Evolutionary conservation across 2,329 filamentous ascomycete species (phyloP).

Genomic region (Neofusicoccum laricinum): DNA sequence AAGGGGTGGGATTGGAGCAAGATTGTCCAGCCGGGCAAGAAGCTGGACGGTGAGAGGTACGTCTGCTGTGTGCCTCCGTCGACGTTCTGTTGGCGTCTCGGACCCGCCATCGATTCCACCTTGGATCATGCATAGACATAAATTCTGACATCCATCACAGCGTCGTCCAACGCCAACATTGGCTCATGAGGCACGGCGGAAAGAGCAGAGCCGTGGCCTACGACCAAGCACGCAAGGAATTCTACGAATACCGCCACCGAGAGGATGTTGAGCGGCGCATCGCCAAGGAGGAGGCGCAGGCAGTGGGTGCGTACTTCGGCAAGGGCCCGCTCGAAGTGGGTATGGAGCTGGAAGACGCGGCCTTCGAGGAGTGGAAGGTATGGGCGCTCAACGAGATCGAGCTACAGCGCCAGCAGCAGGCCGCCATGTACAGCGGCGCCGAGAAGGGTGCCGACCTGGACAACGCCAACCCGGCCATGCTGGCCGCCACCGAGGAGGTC

Average conservation of each 20-base stretch:
- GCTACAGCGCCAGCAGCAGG: slow-evolving; percentile 46
- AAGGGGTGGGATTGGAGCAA: slow-evolving; percentile 76
- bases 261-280: slow-evolving; percentile 81
- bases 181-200: slow-evolving; percentile 61
- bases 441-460: slow-evolving; percentile 30
- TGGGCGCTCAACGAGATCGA: slow-evolving; percentile 65
- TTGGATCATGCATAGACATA: too few species aligned
- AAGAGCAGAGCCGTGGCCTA: slow-evolving; percentile 71
- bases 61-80: background rate
- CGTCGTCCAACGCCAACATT: slow-evolving; percentile 88
- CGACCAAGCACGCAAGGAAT: slow-evolving; percentile 82
- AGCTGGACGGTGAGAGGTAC: slow-evolving; percentile 81
- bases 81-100: background rate
- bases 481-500: slow-evolving; percentile 36
- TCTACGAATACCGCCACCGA: slow-evolving; percentile 78
- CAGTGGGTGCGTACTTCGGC: slow-evolving; percentile 86
- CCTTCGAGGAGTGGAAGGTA: slow-evolving; percentile 79
- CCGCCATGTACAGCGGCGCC: slow-evolving; percentile 41
- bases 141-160: slow-evolving; percentile 48
- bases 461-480: slow-evolving; percentile 22
- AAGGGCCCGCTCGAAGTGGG: slow-evolving; percentile 71
- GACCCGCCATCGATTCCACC: background rate
- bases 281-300: slow-evolving; percentile 80
- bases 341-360: slow-evolving; percentile 75
- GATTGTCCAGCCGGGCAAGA: slow-evolving; percentile 70